Evolutionary conservation across 164 flowering plant species (phyloP).

Genomic region (Santalum album): DNA sequence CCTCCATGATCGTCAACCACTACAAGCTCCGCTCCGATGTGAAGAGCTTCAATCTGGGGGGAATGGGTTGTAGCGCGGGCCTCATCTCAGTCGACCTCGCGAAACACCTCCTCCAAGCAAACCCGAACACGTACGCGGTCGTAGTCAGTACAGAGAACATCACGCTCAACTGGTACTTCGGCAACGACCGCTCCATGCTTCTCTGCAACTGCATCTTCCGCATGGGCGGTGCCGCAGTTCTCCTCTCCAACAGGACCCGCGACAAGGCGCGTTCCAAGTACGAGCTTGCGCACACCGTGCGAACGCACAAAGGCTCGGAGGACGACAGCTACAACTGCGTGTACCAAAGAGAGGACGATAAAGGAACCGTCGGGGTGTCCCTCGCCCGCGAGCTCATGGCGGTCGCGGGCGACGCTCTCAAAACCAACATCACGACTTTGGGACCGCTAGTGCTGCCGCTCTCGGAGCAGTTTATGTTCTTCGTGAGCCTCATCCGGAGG

Average conservation of each 20-base stretch:
- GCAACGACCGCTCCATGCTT: neutral
- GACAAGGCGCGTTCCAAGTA: neutral
- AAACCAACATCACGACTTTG: neutral
- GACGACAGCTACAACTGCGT: neutral
- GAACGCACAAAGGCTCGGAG: neutral
- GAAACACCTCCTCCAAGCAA: neutral
- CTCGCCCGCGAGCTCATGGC: neutral
- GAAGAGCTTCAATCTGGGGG: neutral
- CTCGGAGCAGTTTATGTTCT: neutral
- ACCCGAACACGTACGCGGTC: neutral
- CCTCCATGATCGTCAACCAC: slow-evolving; percentile 1
- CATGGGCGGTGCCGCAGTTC: neutral
- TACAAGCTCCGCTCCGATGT: neutral
- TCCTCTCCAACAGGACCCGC: neutral
- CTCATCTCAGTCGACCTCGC: neutral
- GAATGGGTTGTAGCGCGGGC: slow-evolving; percentile 2
- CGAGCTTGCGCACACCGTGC: neutral
- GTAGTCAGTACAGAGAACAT: neutral
- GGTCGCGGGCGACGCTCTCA: neutral
- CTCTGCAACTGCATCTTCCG: neutral
- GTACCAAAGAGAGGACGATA: neutral
- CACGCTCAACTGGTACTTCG: neutral
- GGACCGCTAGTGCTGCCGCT: neutral
- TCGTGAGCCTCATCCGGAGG: neutral
- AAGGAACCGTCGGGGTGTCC: neutral